phyloP scores from a whole-genome alignment of 1,284 basidiomycete genomes.

The Wolfiporia cocos region DNA sequence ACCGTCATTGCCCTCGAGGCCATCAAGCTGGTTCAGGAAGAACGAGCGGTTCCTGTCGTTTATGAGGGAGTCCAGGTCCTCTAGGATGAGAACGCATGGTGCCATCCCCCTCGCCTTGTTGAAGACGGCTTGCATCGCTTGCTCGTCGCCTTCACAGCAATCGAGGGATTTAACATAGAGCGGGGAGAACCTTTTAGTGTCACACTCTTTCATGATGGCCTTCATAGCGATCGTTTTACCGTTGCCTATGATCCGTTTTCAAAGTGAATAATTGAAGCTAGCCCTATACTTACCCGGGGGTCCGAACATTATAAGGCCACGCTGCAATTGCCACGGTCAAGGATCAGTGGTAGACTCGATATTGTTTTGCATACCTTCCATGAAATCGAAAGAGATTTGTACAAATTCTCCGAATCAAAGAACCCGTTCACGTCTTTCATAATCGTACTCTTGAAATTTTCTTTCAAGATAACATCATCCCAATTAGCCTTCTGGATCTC shows the following conservation, averaged over 20 bases:
- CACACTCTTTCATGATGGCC: slow-evolving; percentile 63
- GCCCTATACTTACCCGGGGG: slow-evolving; percentile 47
- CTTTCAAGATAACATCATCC: slow-evolving; percentile 71
- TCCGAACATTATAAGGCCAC: slow-evolving; percentile 67
- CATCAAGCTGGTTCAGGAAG: slow-evolving; percentile 82
- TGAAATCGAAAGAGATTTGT: slow-evolving; percentile 67
- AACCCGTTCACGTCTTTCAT: slow-evolving; percentile 74
- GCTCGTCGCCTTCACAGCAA: slow-evolving; percentile 60
- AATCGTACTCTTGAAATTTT: slow-evolving; percentile 58
- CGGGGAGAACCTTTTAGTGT: slow-evolving; percentile 52
- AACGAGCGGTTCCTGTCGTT: slow-evolving; percentile 72
- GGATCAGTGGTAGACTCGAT: background rate
- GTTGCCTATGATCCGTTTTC: slow-evolving; percentile 43
- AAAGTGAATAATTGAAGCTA: background rate
- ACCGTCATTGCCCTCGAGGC: slow-evolving; percentile 70
- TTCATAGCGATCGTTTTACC: slow-evolving; percentile 83
- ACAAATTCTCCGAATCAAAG: slow-evolving; percentile 64
- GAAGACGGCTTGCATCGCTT: slow-evolving; percentile 57
- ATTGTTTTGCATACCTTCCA: slow-evolving; percentile 58
- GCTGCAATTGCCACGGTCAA: slow-evolving; percentile 35
- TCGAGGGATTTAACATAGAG: slow-evolving; percentile 79
- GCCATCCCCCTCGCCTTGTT: slow-evolving; percentile 58
- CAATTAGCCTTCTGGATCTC: slow-evolving; percentile 70
- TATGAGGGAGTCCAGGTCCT: slow-evolving; percentile 79
- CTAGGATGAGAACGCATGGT: slow-evolving; percentile 72